phyloP scores from a whole-genome alignment of 2,329 filamentous ascomycete genomes.

The Periconia digitata region DNA sequence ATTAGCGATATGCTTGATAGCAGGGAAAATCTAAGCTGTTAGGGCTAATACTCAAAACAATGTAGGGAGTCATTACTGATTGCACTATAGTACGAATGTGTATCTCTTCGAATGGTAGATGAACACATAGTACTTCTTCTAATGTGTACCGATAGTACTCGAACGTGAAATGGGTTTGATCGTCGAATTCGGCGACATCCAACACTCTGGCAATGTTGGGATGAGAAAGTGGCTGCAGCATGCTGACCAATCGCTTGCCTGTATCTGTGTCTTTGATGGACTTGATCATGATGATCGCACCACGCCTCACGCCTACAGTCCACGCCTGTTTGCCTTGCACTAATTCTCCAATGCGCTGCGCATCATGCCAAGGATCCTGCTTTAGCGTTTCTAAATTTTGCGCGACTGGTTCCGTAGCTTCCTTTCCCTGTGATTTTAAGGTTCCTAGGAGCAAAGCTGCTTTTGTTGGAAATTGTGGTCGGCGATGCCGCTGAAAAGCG shows the following conservation, averaged over 20 bases:
- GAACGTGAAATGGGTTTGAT: conserved; percentile 2
- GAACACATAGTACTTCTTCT: conserved; percentile 11
- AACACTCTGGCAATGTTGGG: conserved; percentile 5
- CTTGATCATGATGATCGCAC: background rate
- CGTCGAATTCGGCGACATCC: conserved; percentile 4
- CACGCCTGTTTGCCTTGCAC: conserved; percentile 1
- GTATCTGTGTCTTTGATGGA: background rate
- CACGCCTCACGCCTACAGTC: conserved; percentile 1
- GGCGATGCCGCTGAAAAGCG: conserved; percentile 7
- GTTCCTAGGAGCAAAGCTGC: conserved; percentile 6
- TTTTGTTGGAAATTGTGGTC: conserved; percentile 9
- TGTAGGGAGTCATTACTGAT: conserved; percentile 1
- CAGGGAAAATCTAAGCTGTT: conserved; percentile 7
- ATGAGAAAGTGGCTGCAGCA: conserved; percentile 7
- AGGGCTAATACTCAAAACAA: background rate
- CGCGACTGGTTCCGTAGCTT: background rate
- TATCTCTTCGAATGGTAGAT: conserved; percentile 7
- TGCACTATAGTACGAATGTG: conserved; percentile 10
- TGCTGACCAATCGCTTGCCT: conserved; percentile 2
- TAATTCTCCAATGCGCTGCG: conserved; percentile 1
- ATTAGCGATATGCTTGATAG: conserved; percentile 9
- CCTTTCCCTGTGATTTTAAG: background rate
- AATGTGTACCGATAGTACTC: conserved; percentile 10
- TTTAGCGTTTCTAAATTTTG: too few relatives aligned
- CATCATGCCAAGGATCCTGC: conserved; percentile 1